Percentiles rank a stretch among this genome's conserved stretches.
phyloP scores from a whole-genome alignment of 768 basidiomycete genomes.

The Dacryopinax spathularia region DNA sequence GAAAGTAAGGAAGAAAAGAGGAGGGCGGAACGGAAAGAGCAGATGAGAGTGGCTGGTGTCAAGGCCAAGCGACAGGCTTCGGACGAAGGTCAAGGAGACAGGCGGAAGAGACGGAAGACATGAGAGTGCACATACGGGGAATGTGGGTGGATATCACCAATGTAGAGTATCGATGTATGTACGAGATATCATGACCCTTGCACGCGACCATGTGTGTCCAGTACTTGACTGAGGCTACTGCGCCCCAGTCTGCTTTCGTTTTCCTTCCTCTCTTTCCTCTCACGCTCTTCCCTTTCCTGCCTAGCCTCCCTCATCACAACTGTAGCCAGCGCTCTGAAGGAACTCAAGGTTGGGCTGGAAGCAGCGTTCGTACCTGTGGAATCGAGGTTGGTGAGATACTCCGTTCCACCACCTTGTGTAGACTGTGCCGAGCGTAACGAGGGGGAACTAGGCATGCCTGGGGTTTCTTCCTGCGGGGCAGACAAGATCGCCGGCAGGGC shows the following conservation, averaged over 20 bases:
- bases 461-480: not conserved
- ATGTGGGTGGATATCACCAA: too few species aligned
- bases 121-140: not conserved
- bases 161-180: not conserved
- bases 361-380: not conserved
- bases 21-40: slow-evolving; percentile 61
- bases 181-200: not conserved
- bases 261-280: slow-evolving; percentile 1
- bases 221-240: not conserved
- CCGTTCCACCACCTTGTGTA: not conserved
- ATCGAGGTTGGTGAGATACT: not conserved
- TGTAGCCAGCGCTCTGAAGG: not conserved
- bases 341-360: not conserved
- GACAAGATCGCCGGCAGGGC: not conserved
- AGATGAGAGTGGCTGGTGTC: slow-evolving; percentile 56
- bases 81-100: slow-evolving; percentile 39
- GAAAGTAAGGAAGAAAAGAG: slow-evolving; percentile 48
- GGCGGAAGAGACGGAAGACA: slow-evolving; percentile 41
- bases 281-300: not conserved
- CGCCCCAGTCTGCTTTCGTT: not conserved
- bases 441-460: not conserved
- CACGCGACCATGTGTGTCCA: not conserved
- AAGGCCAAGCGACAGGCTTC: slow-evolving; percentile 56
- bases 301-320: not conserved
- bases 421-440: not conserved